Evolutionary conservation across 2,329 filamentous ascomycete species (phyloP).

Genomic region (Ambrosiella beaveri): DNA sequence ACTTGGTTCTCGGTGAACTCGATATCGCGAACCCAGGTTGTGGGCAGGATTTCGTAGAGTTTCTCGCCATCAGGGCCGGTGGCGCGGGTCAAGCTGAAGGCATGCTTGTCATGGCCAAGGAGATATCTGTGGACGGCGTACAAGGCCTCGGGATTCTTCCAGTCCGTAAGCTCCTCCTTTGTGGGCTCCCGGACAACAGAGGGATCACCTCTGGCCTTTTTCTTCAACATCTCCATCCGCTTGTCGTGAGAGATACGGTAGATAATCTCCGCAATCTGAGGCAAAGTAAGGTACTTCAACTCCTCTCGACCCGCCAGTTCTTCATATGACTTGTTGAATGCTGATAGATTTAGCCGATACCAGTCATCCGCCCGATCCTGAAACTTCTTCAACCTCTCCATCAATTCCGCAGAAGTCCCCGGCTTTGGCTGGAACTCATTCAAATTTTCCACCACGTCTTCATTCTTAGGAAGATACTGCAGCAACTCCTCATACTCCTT

Average conservation of each 20-base stretch:
- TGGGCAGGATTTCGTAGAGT: slow-evolving; percentile 40
- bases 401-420: slow-evolving; percentile 4
- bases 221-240: background rate
- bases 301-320: slow-evolving; percentile 23
- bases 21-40: slow-evolving; percentile 18
- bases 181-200: background rate
- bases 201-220: background rate
- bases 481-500: slow-evolving; percentile 24
- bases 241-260: background rate
- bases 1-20: slow-evolving; percentile 20
- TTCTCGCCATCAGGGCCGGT: slow-evolving; percentile 23
- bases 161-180: background rate
- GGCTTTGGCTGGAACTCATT: background rate
- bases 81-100: slow-evolving; percentile 34
- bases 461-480: slow-evolving; percentile 14
- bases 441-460: background rate
- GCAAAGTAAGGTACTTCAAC: slow-evolving; percentile 30
- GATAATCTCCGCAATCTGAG: slow-evolving; percentile 28
- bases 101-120: slow-evolving; percentile 36
- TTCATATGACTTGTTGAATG: slow-evolving; percentile 29
- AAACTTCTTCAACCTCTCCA: background rate
- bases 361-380: background rate
- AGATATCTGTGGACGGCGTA: slow-evolving; percentile 57
- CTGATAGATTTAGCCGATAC: slow-evolving; percentile 23
- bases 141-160: slow-evolving; percentile 29